Percentiles rank a stretch among this genome's conserved stretches.
phyloP scores from a whole-genome alignment of 495 filamentous ascomycete species.

The Collariella sp. region DNA sequence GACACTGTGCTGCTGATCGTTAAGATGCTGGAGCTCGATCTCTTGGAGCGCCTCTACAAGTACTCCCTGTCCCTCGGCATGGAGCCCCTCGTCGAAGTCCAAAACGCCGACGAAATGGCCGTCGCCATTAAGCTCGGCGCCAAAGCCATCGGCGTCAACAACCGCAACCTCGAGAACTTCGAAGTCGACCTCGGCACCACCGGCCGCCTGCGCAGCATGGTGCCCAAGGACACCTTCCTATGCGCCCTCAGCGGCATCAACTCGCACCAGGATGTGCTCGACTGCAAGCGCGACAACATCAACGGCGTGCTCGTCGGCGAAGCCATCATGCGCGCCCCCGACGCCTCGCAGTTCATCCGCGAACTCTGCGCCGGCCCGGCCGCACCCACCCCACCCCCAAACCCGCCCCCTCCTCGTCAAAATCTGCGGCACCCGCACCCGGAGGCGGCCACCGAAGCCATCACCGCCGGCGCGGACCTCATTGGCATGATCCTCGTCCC shows the following conservation, averaged over 20 bases:
- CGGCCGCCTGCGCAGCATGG: constrained; percentile 76
- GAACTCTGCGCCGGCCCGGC: constrained; percentile 60
- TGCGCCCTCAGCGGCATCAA: constrained; percentile 93
- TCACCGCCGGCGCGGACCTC: constrained; percentile 83
- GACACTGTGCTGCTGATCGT: constrained; percentile 96
- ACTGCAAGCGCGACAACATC: constrained; percentile 81
- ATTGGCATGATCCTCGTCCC: constrained; percentile 87
- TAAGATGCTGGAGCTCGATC: constrained; percentile 80
- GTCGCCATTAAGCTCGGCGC: constrained; percentile 77
- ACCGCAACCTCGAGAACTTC: constrained; percentile 89
- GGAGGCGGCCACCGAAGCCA: constrained; percentile 70
- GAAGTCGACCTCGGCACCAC: constrained; percentile 95
- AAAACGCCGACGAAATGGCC: constrained; percentile 87
- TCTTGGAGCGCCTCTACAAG: constrained; percentile 70
- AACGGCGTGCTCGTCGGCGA: constrained; percentile 92
- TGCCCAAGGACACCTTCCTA: constrained; percentile 77
- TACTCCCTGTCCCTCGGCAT: constrained; percentile 89
- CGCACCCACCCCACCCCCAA: constrained; percentile 16
- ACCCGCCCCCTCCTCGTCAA: constrained; percentile 61
- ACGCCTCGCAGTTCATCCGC: constrained; percentile 65
- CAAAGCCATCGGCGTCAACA: constrained; percentile 97
- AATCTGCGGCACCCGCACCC: constrained; percentile 88
- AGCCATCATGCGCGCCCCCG: constrained; percentile 86
- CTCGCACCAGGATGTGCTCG: constrained; percentile 79
- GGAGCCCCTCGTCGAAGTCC: constrained; percentile 96